A percentile compares a stretch with the other conserved stretches of the same genome.
Evolutionary conservation across 805 yeast genomes (phyloP).

Genomic region (Wickerhamomyces kurtzmanii): DNA sequence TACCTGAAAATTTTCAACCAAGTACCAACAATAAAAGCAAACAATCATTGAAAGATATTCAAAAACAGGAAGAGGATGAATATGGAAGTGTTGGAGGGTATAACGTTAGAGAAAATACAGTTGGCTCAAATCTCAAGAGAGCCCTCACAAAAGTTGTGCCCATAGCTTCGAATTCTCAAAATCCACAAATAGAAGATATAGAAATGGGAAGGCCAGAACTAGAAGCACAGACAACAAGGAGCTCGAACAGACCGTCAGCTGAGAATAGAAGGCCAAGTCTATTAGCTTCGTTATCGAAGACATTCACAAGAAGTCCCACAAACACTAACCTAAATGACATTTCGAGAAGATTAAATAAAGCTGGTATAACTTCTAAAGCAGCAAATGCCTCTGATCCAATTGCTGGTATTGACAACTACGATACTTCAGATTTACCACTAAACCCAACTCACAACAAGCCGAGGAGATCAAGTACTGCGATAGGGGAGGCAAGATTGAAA

Average conservation of each 20-base stretch:
- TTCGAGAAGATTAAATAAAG: conserved; percentile 20
- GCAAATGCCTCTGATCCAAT: conserved; percentile 32
- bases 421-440: conserved; percentile 6
- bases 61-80: conserved; percentile 17
- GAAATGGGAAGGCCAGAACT: no score
- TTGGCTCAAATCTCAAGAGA: conserved; percentile 23
- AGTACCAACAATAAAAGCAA: not conserved
- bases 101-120: conserved; percentile 21
- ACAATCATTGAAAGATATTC: conserved; percentile 6
- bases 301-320: conserved; percentile 11
- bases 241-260: not conserved
- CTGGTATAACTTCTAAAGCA: conserved; percentile 30
- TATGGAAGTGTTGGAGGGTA: conserved; percentile 16
- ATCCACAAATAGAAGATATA: no score
- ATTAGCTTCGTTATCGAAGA: conserved; percentile 5
- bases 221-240: no score
- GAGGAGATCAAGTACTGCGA: no score
- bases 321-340: conserved; percentile 17
- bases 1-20: conserved; percentile 1
- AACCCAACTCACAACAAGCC: no score
- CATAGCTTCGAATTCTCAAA: no score
- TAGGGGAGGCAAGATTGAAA: no score
- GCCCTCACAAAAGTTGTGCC: conserved; percentile 13
- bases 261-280: not conserved
- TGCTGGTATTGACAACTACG: conserved; percentile 31